phyloP scores from a whole-genome alignment of 495 filamentous ascomycete species.

The Astrothelium subdiscretum region DNA sequence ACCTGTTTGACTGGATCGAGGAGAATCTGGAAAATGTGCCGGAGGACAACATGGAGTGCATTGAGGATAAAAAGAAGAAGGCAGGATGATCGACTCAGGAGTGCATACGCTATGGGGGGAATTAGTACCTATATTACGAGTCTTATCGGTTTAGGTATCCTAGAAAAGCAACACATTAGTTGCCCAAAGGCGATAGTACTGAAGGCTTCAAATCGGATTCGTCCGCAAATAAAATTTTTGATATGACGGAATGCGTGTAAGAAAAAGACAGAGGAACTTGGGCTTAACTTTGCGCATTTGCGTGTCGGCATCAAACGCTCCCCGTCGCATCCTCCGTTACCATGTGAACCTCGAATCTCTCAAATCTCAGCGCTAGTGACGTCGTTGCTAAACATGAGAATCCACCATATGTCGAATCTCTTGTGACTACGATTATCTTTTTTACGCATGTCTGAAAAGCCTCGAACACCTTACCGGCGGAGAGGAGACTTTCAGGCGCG shows the following conservation, averaged over 20 bases:
- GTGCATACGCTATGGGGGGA: neutral
- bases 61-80: slow-evolving; percentile 94
- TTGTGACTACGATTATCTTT: too few relatives aligned
- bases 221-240: too few relatives aligned
- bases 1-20: slow-evolving; percentile 79
- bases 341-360: neutral
- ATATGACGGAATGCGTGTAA: too few relatives aligned
- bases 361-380: neutral
- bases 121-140: too few relatives aligned
- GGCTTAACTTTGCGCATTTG: too few relatives aligned
- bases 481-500: neutral
- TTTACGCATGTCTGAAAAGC: neutral
- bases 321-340: neutral
- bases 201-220: too few relatives aligned
- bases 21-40: slow-evolving; percentile 78
- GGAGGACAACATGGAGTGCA: slow-evolving; percentile 84
- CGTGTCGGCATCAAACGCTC: too few relatives aligned
- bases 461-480: neutral
- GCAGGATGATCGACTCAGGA: neutral
- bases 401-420: too few relatives aligned
- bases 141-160: too few relatives aligned
- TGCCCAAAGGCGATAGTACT: too few relatives aligned
- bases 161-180: too few relatives aligned
- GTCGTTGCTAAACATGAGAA: neutral
- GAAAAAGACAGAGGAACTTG: too few relatives aligned